Evolutionary conservation across 2,329 filamentous ascomycete genomes (phyloP).

Genomic region (Hymenoscyphus scutula): DNA sequence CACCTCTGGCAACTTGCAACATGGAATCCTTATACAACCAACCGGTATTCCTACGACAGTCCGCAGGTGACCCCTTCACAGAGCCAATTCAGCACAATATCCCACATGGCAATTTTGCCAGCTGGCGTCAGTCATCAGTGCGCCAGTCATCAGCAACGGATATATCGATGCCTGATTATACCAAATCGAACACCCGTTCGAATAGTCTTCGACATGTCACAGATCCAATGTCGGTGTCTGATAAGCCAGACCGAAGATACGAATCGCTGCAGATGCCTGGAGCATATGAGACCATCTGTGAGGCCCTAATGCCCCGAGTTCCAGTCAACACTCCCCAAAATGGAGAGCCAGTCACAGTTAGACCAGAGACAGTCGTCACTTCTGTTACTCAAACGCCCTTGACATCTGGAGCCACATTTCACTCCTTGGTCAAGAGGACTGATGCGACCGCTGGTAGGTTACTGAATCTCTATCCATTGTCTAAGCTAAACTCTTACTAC

Average conservation of each 20-base stretch:
- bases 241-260: slow-evolving; percentile 23
- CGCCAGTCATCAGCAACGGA: slow-evolving; percentile 32
- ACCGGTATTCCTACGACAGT: slow-evolving; percentile 31
- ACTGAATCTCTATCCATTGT: neutral
- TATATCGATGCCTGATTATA: slow-evolving; percentile 48
- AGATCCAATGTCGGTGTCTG: slow-evolving; percentile 30
- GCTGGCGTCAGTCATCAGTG: slow-evolving; percentile 39
- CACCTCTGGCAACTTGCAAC: slow-evolving; percentile 21
- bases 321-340: slow-evolving; percentile 32
- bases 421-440: slow-evolving; percentile 5
- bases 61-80: slow-evolving; percentile 41
- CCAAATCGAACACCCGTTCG: slow-evolving; percentile 25
- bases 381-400: slow-evolving; percentile 5
- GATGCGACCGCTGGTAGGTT: slow-evolving; percentile 8
- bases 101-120: slow-evolving; percentile 20
- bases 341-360: slow-evolving; percentile 6
- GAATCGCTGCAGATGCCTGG: slow-evolving; percentile 29
- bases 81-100: slow-evolving; percentile 36
- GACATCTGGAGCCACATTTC: slow-evolving; percentile 5
- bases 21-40: slow-evolving; percentile 17
- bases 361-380: neutral
- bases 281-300: slow-evolving; percentile 33
- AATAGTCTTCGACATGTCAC: slow-evolving; percentile 38
- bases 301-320: slow-evolving; percentile 31
- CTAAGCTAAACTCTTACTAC: neutral